Percentiles rank a stretch among this genome's conserved stretches.
These are phyloP conservation scores for Pseudogymnoascus sp. DNA, from an alignment of 2,329 filamentous ascomycete genomes.

Conservation along the genomic window DNA sequence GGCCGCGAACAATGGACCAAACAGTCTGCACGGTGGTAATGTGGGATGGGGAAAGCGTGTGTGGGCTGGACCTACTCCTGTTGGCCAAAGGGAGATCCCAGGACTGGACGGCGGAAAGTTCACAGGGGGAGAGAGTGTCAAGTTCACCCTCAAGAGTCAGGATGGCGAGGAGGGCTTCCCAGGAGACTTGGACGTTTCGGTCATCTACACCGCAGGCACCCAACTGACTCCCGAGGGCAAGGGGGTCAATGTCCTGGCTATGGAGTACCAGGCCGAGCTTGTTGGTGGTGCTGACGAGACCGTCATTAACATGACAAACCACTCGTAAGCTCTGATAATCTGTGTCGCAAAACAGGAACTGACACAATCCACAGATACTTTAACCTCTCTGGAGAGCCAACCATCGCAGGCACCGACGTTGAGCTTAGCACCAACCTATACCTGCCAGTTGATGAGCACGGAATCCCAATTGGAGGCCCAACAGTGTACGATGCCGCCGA, in stretches of 20 bases:
- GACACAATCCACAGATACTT: conserved; percentile 44
- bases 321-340: conserved; percentile 53
- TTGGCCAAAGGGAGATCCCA: conserved; percentile 43
- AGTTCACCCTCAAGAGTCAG: conserved; percentile 58
- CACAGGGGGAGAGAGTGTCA: conserved; percentile 56
- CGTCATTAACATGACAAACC: conserved; percentile 87
- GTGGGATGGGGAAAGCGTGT: conserved; percentile 74
- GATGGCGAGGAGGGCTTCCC: conserved; percentile 89
- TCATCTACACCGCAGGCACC: conserved; percentile 70
- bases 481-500: conserved; percentile 54
- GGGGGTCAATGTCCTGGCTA: conserved; percentile 63
- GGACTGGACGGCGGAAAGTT: conserved; percentile 51
- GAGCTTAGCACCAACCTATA: conserved; percentile 53
- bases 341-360: conserved; percentile 9
- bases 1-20: conserved; percentile 66
- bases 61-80: conserved; percentile 62
- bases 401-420: conserved; percentile 54
- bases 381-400: conserved; percentile 48
- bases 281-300: conserved; percentile 79
- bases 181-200: conserved; percentile 67
- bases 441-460: conserved; percentile 62
- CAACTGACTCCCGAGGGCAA: conserved; percentile 50
- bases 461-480: conserved; percentile 66
- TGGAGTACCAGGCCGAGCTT: conserved; percentile 85
- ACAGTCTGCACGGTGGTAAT: conserved; percentile 65